Evolutionary conservation across 257 asterid species (phyloP).

Genomic region (Solanum phureja): DNA sequence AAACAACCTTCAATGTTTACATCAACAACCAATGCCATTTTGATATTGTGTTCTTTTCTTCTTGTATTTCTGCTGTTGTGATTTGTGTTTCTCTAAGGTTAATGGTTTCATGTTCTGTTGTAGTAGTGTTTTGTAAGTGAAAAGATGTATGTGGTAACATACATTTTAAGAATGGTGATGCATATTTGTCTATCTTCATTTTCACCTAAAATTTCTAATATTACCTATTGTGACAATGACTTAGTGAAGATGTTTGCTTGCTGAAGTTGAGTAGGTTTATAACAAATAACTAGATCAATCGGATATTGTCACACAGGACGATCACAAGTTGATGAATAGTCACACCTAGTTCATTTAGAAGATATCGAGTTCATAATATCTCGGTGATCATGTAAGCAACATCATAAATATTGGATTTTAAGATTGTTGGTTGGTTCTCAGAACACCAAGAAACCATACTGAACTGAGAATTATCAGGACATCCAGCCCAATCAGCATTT

Average conservation of each 20-base stretch:
- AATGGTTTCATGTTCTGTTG: not conserved
- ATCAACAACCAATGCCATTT: not conserved
- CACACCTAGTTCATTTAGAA: not conserved
- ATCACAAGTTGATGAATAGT: not conserved
- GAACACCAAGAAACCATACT: not conserved
- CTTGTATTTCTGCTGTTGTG: too few species aligned
- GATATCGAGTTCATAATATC: not conserved
- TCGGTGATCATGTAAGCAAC: not conserved
- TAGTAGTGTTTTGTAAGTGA: not conserved
- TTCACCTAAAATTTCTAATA: not conserved
- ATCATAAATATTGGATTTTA: not conserved
- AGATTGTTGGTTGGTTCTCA: too few species aligned
- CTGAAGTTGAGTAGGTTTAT: not conserved
- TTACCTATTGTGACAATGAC: not conserved
- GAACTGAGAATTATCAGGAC: not conserved
- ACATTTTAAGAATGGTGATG: not conserved
- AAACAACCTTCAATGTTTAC: not conserved
- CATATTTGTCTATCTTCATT: not conserved
- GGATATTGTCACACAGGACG: not conserved
- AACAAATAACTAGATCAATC: not conserved
- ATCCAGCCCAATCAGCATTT: too few species aligned
- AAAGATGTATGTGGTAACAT: not conserved
- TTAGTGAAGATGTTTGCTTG: not conserved
- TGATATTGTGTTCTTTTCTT: too few species aligned
- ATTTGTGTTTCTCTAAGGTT: not conserved